These are phyloP conservation scores for Ogataea angusta DNA, from an alignment of 805 yeast genomes.

Conservation along the genomic window DNA sequence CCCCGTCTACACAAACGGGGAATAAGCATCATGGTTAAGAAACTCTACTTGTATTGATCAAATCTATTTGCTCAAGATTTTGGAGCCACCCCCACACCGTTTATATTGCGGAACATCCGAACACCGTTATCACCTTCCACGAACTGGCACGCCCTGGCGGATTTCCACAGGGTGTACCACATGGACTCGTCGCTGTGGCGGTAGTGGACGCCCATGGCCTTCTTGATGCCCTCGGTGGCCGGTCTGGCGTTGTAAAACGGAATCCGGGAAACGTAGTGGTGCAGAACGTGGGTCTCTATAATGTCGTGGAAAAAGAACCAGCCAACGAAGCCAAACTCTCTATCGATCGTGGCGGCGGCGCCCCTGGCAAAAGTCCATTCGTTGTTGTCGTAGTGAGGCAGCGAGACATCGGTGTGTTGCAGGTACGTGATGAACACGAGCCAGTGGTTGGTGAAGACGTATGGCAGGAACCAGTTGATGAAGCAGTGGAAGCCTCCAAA, in stretches of 20 bases:
- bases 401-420: slow-evolving; percentile 75
- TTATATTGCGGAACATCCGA: slow-evolving; percentile 70
- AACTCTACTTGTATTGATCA: background rate
- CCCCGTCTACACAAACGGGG: background rate
- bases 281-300: slow-evolving; percentile 86
- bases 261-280: slow-evolving; percentile 78
- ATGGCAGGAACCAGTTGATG: slow-evolving; percentile 74
- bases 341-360: slow-evolving; percentile 85
- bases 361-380: slow-evolving; percentile 89
- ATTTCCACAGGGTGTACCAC: slow-evolving; percentile 64
- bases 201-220: slow-evolving; percentile 84
- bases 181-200: slow-evolving; percentile 64
- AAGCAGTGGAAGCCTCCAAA: slow-evolving; percentile 63
- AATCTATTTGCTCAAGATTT: slow-evolving; percentile 10
- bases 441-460: slow-evolving; percentile 85
- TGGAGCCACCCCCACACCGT: slow-evolving; percentile 50
- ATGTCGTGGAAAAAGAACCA: slow-evolving; percentile 79
- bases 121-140: slow-evolving; percentile 73
- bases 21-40: background rate
- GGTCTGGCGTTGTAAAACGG: slow-evolving; percentile 87
- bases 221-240: slow-evolving; percentile 73
- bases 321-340: slow-evolving; percentile 80
- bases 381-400: slow-evolving; percentile 74
- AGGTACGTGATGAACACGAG: slow-evolving; percentile 79
- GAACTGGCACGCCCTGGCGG: slow-evolving; percentile 64